phyloP scores from a whole-genome alignment of 176 grass and related monocot species.

The Oryza rufipogon region DNA sequence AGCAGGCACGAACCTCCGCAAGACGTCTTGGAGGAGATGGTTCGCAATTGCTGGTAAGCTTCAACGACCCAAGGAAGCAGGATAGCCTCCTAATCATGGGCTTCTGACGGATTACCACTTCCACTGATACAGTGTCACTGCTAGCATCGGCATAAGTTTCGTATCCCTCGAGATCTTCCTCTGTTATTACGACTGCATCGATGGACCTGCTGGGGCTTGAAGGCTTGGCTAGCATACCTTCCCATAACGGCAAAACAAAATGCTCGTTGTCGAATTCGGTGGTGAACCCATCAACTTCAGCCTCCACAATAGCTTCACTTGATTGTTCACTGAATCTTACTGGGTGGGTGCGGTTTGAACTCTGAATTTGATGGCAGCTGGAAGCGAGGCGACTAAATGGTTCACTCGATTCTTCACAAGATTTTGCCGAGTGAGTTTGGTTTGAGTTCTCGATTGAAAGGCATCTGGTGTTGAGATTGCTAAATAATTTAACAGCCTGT shows the following conservation, averaged over 20 bases:
- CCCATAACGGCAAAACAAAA: slow-evolving; percentile 45
- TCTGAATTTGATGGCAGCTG: slow-evolving; percentile 21
- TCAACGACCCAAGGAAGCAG: slow-evolving; percentile 68
- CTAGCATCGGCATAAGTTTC: slow-evolving; percentile 40
- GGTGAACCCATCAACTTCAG: slow-evolving; percentile 25
- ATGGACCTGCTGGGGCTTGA: slow-evolving; percentile 43
- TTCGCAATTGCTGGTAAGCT: slow-evolving; percentile 48
- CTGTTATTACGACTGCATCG: slow-evolving; percentile 60
- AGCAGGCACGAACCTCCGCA: slow-evolving; percentile 60
- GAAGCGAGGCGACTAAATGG: slow-evolving; percentile 12
- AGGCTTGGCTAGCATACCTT: slow-evolving; percentile 32
- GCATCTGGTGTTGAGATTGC: slow-evolving; percentile 1
- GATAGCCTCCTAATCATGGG: slow-evolving; percentile 67
- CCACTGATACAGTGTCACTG: neutral
- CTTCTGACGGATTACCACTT: slow-evolving; percentile 40
- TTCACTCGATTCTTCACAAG: slow-evolving; percentile 24
- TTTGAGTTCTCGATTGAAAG: slow-evolving; percentile 22
- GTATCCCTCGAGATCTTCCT: slow-evolving; percentile 81
- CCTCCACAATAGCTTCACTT: neutral
- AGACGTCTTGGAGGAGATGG: slow-evolving; percentile 38
- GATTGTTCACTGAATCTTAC: slow-evolving; percentile 32
- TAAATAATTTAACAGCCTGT: slow-evolving; percentile 78
- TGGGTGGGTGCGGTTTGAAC: neutral
- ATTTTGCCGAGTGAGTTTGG: neutral
- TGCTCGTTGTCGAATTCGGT: slow-evolving; percentile 33